These are phyloP conservation scores for Chrysoporthe puriensis DNA, from an alignment of 2,329 filamentous ascomycete species.

Conservation along the genomic window DNA sequence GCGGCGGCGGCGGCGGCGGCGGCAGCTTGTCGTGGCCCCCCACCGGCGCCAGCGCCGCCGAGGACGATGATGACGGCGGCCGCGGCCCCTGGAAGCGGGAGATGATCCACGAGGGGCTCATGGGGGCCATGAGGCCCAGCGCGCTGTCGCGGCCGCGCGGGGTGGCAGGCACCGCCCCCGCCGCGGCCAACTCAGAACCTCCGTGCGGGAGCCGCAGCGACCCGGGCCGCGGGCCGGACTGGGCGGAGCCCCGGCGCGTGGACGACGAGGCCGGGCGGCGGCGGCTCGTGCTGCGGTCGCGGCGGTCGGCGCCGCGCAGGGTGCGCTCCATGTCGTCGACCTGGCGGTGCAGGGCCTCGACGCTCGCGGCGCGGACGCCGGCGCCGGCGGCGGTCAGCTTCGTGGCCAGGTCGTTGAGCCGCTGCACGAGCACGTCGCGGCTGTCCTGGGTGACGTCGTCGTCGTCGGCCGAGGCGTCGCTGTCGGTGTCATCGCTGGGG, in stretches of 20 bases:
- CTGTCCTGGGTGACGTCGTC: conserved; percentile 40
- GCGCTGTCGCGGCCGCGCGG: conserved; percentile 12
- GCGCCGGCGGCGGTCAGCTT: conserved; percentile 39
- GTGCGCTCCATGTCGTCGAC: conserved; percentile 49
- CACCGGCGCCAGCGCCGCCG: background rate
- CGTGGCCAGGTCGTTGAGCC: conserved; percentile 44
- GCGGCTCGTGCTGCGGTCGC: conserved; percentile 6
- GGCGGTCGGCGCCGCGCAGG: conserved; percentile 27
- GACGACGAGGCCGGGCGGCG: background rate
- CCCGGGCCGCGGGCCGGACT: conserved; percentile 11
- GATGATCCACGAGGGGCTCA: conserved; percentile 28
- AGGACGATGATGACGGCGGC: background rate
- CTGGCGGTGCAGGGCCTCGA: conserved; percentile 44
- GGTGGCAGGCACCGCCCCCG: background rate
- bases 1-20: background rate
- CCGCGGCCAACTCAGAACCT: background rate
- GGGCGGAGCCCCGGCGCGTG: conserved; percentile 1
- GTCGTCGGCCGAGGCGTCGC: conserved; percentile 31
- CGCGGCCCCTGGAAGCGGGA: conserved; percentile 25
- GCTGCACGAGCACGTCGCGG: conserved; percentile 52
- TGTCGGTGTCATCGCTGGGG: conserved; percentile 23
- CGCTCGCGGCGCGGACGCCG: conserved; percentile 34
- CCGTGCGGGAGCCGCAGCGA: conserved; percentile 18
- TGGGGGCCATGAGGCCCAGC: conserved; percentile 24
- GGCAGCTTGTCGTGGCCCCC: background rate